Conservation (phyloP, 805 yeast species). For the Ogataea allantospora region DNA sequence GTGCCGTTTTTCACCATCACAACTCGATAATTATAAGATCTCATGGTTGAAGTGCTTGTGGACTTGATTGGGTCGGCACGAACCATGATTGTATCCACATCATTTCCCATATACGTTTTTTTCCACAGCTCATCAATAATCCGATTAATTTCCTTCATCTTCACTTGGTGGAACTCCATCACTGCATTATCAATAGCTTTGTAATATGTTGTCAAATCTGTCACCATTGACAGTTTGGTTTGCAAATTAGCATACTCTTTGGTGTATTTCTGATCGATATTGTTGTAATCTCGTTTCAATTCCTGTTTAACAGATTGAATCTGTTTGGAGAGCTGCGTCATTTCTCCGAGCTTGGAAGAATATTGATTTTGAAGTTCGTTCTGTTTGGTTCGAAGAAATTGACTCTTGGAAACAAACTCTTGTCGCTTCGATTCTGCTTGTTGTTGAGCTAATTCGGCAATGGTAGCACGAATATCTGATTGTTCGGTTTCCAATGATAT, state of each 20-base stretch:
- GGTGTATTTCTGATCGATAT: slow-evolving; percentile 61
- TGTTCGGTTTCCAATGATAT: slow-evolving; percentile 43
- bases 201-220: slow-evolving; percentile 77
- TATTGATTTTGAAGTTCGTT: slow-evolving; percentile 58
- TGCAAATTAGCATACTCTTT: slow-evolving; percentile 74
- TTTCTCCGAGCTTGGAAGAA: slow-evolving; percentile 82
- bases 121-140: slow-evolving; percentile 92
- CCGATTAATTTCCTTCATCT: slow-evolving; percentile 90
- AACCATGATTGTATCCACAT: slow-evolving; percentile 86
- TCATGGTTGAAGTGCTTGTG: slow-evolving; percentile 33
- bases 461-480: slow-evolving; percentile 22
- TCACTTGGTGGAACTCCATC: slow-evolving; percentile 85
- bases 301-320: slow-evolving; percentile 54
- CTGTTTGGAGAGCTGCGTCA: slow-evolving; percentile 78
- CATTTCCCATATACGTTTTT: slow-evolving; percentile 90
- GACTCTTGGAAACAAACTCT: slow-evolving; percentile 58
- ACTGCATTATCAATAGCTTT: slow-evolving; percentile 90
- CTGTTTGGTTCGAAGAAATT: slow-evolving; percentile 46
- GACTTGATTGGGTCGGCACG: slow-evolving; percentile 64
- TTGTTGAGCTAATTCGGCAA: slow-evolving; percentile 37
- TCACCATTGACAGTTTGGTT: slow-evolving; percentile 70
- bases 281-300: slow-evolving; percentile 65
- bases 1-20: slow-evolving; percentile 92
- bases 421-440: slow-evolving; percentile 58
- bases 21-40: slow-evolving; percentile 88